Conservation (phyloP, 202 grass and related monocot genomes). For the Panicum virgatum region DNA sequence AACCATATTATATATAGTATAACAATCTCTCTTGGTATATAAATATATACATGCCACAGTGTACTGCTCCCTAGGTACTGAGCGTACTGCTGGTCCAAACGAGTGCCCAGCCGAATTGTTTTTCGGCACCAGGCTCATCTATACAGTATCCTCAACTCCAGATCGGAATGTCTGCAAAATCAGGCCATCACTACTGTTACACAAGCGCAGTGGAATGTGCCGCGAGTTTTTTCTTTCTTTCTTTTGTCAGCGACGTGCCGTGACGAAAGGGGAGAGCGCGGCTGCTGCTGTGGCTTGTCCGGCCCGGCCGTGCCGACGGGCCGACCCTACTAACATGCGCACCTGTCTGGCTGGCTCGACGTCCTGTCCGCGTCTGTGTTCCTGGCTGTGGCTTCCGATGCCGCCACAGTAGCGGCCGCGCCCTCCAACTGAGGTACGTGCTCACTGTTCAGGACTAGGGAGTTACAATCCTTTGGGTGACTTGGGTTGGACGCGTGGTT, state of each 20-base stretch:
- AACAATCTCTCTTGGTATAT: neutral
- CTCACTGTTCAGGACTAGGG: neutral
- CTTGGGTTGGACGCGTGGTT: neutral
- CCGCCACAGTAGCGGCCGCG: neutral
- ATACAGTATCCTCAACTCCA: too few species aligned
- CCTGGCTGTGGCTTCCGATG: neutral
- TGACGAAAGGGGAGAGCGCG: conserved; percentile 11
- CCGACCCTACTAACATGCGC: conserved; percentile 47
- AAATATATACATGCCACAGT: neutral
- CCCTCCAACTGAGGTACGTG: neutral
- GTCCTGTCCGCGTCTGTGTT: conserved; percentile 32
- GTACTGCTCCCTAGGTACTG: neutral
- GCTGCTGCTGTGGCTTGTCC: neutral
- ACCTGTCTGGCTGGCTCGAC: conserved; percentile 22
- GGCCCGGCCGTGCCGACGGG: neutral
- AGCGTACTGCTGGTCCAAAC: neutral
- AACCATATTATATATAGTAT: conserved; percentile 4
- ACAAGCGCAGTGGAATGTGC: neutral
- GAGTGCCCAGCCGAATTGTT: neutral
- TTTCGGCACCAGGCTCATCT: conserved; percentile 30
- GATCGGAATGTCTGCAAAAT: conserved; percentile 10
- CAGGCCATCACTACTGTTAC: neutral
- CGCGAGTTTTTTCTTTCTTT: neutral
- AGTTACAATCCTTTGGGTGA: neutral
- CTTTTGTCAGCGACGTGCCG: neutral